Conservation (phyloP, 2,329 filamentous ascomycete species). For the Hymenoscyphus fructigenus region DNA sequence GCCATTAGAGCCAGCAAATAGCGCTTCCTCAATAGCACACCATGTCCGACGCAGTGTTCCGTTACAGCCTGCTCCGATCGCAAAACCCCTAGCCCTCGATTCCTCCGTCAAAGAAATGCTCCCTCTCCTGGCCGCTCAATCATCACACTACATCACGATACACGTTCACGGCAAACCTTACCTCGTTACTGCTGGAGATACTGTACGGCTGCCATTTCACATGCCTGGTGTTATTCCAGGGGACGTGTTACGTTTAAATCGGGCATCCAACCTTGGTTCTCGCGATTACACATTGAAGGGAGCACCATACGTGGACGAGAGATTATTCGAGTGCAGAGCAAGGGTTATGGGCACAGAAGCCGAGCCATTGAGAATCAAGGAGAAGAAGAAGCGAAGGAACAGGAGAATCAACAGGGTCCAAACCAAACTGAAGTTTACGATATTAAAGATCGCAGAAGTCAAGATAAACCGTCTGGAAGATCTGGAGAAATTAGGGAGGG, state of each 20-base stretch:
- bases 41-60: conserved; percentile 26
- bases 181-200: conserved; percentile 74
- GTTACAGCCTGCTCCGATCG: conserved; percentile 21
- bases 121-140: conserved; percentile 70
- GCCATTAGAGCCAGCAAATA: conserved; percentile 12
- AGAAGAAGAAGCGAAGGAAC: conserved; percentile 80
- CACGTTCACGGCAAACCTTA: conserved; percentile 80
- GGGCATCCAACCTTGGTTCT: conserved; percentile 77
- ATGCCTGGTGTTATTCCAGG: conserved; percentile 77
- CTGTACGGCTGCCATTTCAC: conserved; percentile 73
- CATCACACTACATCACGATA: conserved; percentile 73
- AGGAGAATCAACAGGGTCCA: conserved; percentile 71
- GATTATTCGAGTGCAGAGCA: conserved; percentile 81
- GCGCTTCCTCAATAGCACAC: neutral
- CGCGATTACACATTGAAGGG: conserved; percentile 89
- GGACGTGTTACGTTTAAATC: conserved; percentile 83
- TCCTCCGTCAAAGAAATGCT: conserved; percentile 61
- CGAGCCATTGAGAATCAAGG: conserved; percentile 72
- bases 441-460: conserved; percentile 80
- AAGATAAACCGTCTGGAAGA: conserved; percentile 46
- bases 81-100: conserved; percentile 43
- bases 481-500: conserved; percentile 33
- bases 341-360: conserved; percentile 81
- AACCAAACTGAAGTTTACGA: conserved; percentile 90
- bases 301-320: conserved; percentile 76